Evolutionary conservation across 2,329 filamentous ascomycete genomes (phyloP).

Genomic region (Ophiostoma quercus): DNA sequence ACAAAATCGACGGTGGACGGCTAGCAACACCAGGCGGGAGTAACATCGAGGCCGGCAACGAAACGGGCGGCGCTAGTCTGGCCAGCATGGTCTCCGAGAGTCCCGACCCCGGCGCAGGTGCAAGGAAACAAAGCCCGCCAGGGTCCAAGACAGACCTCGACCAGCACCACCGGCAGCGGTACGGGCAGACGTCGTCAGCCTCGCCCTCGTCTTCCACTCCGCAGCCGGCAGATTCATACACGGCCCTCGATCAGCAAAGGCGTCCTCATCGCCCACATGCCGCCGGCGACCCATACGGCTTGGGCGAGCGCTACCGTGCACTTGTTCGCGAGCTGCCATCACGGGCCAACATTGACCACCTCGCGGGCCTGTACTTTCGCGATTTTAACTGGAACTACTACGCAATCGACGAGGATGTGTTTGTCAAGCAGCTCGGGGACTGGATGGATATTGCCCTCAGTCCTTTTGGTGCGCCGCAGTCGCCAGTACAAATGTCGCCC

Average conservation of each 20-base stretch:
- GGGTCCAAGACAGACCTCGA: too few species aligned
- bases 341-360: slow-evolving; percentile 45
- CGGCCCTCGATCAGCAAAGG: slow-evolving; percentile 18
- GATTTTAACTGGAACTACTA: slow-evolving; percentile 58
- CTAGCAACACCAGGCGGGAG: slow-evolving; percentile 17
- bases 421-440: slow-evolving; percentile 46
- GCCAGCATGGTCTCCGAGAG: neutral
- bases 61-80: neutral
- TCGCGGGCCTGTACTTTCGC: slow-evolving; percentile 46
- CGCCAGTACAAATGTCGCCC: slow-evolving; percentile 46
- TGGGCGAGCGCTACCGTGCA: slow-evolving; percentile 36
- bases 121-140: neutral
- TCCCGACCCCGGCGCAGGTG: neutral
- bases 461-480: slow-evolving; percentile 47
- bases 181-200: neutral
- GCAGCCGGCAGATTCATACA: neutral
- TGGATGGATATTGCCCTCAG: slow-evolving; percentile 45
- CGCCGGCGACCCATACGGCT: slow-evolving; percentile 49
- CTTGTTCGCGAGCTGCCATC: slow-evolving; percentile 55
- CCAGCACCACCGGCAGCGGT: neutral
- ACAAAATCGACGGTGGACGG: slow-evolving; percentile 46
- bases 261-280: slow-evolving; percentile 33
- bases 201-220: neutral
- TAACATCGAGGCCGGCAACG: neutral
- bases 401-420: slow-evolving; percentile 49